Base-by-base conservation (phyloP, 176 grass and related monocot species). In the Microstegium vimineum region DNA sequence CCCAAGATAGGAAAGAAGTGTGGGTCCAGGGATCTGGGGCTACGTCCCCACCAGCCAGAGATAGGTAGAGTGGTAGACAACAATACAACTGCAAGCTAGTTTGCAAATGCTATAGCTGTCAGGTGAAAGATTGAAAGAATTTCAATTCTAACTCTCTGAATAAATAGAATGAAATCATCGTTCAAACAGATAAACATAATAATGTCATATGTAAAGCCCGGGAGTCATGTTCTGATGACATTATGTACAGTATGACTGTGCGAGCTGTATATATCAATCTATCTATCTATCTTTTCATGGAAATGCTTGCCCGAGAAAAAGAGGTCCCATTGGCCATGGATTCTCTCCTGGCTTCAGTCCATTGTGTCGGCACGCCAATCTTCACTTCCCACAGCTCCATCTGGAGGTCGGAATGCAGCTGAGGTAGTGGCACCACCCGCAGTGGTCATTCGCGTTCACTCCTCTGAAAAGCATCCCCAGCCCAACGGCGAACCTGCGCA, bases 401-500 rank as follows among this genome's bases (percentile, higher is more conserved):
- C 85, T 84, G 15, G 92, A 87, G 23, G 92, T 94, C 11, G 92
- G 95, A n/a, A 98, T 82, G 73, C 95, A 94, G 87, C 88, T 98
- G 77, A 98, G 87, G 75, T 94, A 93, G 84, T 88, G 95, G 80
- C 95, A 98, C 95, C 95, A 98, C 31, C 71, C 73, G 80, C 95
- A 98, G 78, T 62, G 95, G 10, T 98, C 86, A 47, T 98, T 93
- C 3, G 78, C 95, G 67, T 98, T 98, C 81, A 81, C 95, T 38
- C 95, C 88, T 49, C 34, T 71, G 86, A 98, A 94, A 41, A 98
- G 84, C 95, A 94, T 94, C 57, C 84, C 63, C 75, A 98, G 85
- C 41, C 84, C 92, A 40, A 86, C 81, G 15, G 73, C 75, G 51
- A 98, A 84, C 54, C 95, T 98, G 86, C 4, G 13, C 40, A 74